A percentile compares a stretch with the other conserved stretches of the same genome.
Conservation (phyloP, 352 stramenopile species). For the Pythium volutum region DNA sequence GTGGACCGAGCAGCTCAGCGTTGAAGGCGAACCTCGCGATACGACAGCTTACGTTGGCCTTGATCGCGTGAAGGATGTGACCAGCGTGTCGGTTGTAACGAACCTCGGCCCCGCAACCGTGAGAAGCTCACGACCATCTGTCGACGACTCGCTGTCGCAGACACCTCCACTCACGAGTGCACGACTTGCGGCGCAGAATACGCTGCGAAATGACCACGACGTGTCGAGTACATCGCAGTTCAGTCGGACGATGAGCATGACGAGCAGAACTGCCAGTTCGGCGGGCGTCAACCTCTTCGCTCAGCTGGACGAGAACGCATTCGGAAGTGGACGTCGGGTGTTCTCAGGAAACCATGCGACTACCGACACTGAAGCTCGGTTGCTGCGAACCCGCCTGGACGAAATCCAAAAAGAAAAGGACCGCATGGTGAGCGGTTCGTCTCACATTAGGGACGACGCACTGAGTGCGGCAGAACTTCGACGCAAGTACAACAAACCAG, state of each 20-base stretch:
- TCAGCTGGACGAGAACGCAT: constrained; percentile 81
- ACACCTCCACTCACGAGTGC: constrained; percentile 14
- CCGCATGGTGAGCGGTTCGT: constrained; percentile 39
- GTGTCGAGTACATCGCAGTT: not conserved
- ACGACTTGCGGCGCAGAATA: constrained; percentile 9
- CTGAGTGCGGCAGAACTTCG: constrained; percentile 54
- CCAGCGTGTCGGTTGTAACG: constrained; percentile 70
- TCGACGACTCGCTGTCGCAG: constrained; percentile 16
- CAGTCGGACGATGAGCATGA: constrained; percentile 2
- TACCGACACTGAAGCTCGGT: constrained; percentile 80
- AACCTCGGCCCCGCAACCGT: constrained; percentile 37
- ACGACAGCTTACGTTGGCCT: constrained; percentile 78
- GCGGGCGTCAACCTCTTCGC: constrained; percentile 53
- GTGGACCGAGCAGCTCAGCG: constrained; percentile 69
- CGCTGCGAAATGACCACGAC: constrained; percentile 4
- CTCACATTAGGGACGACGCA: constrained; percentile 42
- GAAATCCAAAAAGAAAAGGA: constrained; percentile 78
- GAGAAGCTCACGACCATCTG: constrained; percentile 14
- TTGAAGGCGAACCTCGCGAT: constrained; percentile 55
- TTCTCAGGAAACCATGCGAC: constrained; percentile 57
- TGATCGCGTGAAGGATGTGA: constrained; percentile 52
- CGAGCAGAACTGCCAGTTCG: not conserved
- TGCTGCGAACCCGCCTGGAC: constrained; percentile 70
- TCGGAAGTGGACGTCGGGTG: constrained; percentile 60
- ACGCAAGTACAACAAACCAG: constrained; percentile 42